Evolutionary conservation across 805 yeast genomes (phyloP), one percentile per base, ranked within the genome.

Genomic region (Hyphopichia homilentoma): DNA sequence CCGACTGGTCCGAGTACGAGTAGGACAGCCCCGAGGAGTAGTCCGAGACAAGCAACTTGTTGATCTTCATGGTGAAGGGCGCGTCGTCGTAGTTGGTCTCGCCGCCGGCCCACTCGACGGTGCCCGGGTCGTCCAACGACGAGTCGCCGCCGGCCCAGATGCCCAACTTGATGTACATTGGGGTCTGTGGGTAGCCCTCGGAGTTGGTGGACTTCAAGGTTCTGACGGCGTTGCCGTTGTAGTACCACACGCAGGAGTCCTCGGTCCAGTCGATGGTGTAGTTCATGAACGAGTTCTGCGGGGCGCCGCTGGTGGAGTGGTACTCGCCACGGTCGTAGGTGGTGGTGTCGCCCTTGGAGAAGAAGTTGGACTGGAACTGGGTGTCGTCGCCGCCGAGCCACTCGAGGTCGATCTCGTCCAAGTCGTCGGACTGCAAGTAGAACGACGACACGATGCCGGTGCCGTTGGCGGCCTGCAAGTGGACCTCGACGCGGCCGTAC

Each of bases 401-500:
- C 55, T 88, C 96, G 30, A 83, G 49, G 58, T 87, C 96, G 30
- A 88, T 77, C 58, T 88, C 96, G 57, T 88, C 96, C 45, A 81
- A 65, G 47, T 83, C 95, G 51, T 88, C 95, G 17, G 72, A 62
- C 50, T 85, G 93, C 32, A 87, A 66, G 43, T 79, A 84, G 43
- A 87, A 75, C 2, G 90, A 79, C 0, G 95, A 82, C 7, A 85
- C 79, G 24, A 87, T 71, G 40, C 96, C 96, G 6, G 57, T 57
- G 18, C 95, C 96, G 8, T 71, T 66, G 3, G 90, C 89, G 18
- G 87, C 82, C 50, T 79, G 73, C 37, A 82, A 54, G 2, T 65
- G 65, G 4, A 76, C 85, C 51, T 83, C 90, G 24, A 85, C 74
- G 42, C 78, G 75, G 34, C 96, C 96, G 54, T 79, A 88, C 89